A percentile compares a stretch with the other conserved stretches of the same genome.
Evolutionary conservation across 768 basidiomycete genomes (phyloP).

Genomic region (Tephrocybe sp.): DNA sequence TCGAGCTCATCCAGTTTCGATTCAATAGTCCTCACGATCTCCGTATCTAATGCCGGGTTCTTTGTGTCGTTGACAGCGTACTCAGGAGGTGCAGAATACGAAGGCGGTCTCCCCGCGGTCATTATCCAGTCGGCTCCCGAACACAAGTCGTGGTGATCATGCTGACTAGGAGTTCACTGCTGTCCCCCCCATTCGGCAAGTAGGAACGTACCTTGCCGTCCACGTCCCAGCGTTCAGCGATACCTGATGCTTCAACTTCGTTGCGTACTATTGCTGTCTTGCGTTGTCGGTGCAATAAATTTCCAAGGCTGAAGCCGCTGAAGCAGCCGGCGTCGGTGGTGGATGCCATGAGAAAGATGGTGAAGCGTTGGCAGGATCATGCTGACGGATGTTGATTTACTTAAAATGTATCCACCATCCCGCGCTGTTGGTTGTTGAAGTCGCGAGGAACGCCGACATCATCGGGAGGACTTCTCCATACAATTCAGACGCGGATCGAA

Average conservation of each 20-base stretch:
- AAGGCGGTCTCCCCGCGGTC: constrained; percentile 36
- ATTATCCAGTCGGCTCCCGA: constrained; percentile 26
- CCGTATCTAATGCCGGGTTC: constrained; percentile 22
- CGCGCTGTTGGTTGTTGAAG: neutral
- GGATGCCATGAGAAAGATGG: neutral
- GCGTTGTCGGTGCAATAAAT: constrained; percentile 1
- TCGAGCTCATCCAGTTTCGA: constrained; percentile 50
- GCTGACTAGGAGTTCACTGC: neutral
- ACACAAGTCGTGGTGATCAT: constrained; percentile 4
- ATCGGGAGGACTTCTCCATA: constrained; percentile 5
- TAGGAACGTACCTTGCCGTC: constrained; percentile 6
- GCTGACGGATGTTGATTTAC: neutral
- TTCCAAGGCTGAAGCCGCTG: constrained; percentile 10
- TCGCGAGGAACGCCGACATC: constrained; percentile 7
- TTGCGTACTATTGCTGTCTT: neutral
- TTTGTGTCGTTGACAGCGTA: constrained; percentile 10
- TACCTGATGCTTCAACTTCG: neutral
- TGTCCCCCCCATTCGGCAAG: neutral
- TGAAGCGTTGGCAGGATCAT: neutral
- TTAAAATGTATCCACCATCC: neutral
- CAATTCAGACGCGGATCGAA: neutral
- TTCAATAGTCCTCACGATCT: constrained; percentile 56
- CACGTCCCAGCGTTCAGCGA: neutral
- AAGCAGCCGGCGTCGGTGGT: constrained; percentile 15
- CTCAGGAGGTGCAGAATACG: constrained; percentile 30